Evolutionary conservation across 23 red algal species (phyloP).

Genomic region (Gracilaria caudata): DNA sequence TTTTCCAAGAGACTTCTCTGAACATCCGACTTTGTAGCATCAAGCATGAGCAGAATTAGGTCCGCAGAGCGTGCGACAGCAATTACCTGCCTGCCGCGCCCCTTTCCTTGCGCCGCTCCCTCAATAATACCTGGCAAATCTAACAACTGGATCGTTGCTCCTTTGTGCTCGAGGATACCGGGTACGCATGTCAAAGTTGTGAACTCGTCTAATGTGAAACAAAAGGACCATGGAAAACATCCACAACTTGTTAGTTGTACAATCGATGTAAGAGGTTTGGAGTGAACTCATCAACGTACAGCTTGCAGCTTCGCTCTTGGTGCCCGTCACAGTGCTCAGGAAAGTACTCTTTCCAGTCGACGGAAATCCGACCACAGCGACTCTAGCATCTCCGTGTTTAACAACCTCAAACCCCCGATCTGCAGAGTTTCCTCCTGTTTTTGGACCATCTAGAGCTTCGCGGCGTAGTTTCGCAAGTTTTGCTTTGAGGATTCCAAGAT

Average conservation of each 20-base stretch:
- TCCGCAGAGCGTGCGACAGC: conserved; percentile 90
- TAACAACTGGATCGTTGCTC: conserved; percentile 96
- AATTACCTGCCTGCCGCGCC: conserved; percentile 96
- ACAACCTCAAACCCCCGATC: conserved; percentile 94
- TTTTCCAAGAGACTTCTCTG: conserved; percentile 85
- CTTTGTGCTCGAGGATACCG: conserved; percentile 84
- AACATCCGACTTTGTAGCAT: conserved; percentile 94
- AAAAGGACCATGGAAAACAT: neutral
- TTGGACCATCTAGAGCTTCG: conserved; percentile 86
- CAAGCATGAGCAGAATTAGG: conserved; percentile 94
- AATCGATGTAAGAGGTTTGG: neutral
- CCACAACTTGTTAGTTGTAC: neutral
- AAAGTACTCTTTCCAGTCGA: conserved; percentile 99
- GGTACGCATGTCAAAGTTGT: conserved; percentile 95
- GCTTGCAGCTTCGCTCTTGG: conserved; percentile 87
- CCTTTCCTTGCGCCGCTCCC: conserved; percentile 93
- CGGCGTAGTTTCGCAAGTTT: conserved; percentile 91
- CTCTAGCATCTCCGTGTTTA: conserved; percentile 93
- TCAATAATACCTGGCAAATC: conserved; percentile 99
- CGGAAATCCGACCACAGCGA: conserved; percentile 94
- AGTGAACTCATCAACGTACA: conserved; percentile 43
- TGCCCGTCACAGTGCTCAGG: conserved; percentile 86
- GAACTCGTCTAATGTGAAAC: conserved; percentile 79
- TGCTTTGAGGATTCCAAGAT: conserved; percentile 95
- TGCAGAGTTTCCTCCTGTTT: conserved; percentile 71